Base-by-base conservation (phyloP, 441 rosid species). In the Gossypium trilobum region DNA sequence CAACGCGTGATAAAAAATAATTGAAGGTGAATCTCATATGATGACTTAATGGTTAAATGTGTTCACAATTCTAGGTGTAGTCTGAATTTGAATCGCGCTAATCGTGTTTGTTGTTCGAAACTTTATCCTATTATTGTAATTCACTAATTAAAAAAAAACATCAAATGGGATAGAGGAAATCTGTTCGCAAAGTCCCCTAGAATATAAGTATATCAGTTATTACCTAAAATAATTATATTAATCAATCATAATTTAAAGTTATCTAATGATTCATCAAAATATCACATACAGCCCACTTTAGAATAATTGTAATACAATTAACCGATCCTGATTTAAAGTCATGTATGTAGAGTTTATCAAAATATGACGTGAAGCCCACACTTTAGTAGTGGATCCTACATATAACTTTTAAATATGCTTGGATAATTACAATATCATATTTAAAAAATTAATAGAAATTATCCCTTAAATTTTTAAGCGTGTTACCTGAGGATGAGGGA, bases 41-140 rank as follows among this genome's bases (percentile, higher is more conserved):
- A 31, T 31, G 1, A 5, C 0, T 0, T 31, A 5, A 31, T 5
- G 0, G 0, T 5, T 5, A 31, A 5, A 0, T 0, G 0, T 31
- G 7, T 31, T 5, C 8, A 31, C 0, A 1, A 31, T 31, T 0
- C 5, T 1, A 31, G 0, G 1, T 31, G 0, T 31, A 0, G 0
- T 31, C 6, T 31, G 1, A 0, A 31, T 31, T 31, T 5, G 0
- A 31, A 0, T 31, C 1, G 8, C 0, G 1, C 0, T 31, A 31
- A 31, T 5, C 0, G 0, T 31, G 0, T 31, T 31, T 31, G 0
- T 31, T 31, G 0, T 5, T 31, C 0, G 0, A 31, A 0, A 0
- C 0, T 31, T 31, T 31, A 31, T 31, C 0, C 6, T 31, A 0
- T 31, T 31, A 31, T 31, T 31, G 0, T 31, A 31, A 31, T 5